Evolutionary conservation across 805 yeast genomes (phyloP), one percentile per base, ranked within the genome.

Genomic region (Candida namnaoensis): DNA sequence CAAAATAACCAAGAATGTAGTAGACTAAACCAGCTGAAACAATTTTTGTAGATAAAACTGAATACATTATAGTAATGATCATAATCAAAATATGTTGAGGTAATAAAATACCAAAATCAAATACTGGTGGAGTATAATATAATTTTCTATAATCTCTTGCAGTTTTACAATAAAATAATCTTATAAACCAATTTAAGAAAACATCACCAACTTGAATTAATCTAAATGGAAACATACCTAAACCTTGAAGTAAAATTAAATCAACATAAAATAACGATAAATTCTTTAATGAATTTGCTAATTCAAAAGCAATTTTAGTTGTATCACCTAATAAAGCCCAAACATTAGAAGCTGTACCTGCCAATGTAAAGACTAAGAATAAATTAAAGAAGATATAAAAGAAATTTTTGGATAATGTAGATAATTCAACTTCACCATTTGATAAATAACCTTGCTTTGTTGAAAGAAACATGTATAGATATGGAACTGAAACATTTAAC

Each of bases 331-430:
- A 68, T 45, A 78, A 75, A 39, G 83, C 81, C 86, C 87, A 80
- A 45, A 78, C 78, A 50, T 79, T 78, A 4, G 93, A 76, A 2
- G 93, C 91, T 1, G 96, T 87, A 47, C 96, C 96, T 8, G 95
- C 95, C 54, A 90, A 73, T 0, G 98, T 91, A 65, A 93, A 93
- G 35, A 91, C 93, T 56, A 91, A 69, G 54, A 91, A 93, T 72
- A 93, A 72, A 62, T 91, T 91, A 48, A 91, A 95, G 62, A 93
- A 93, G 35, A 90, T 82, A 61, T 88, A 93, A 58, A 93, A 90
- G 64, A 91, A 91, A 64, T 93, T 93, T 63, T 93, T 91, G 24
- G 95, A 80, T 3, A 91, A 88, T 14, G 88, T 76, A 0, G 96
- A 84, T n/a, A 88, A 66, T 59, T 91, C 98, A 48, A 85, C 95